Conservation (phyloP, 768 basidiomycete genomes). For the Aureoboletus auriporus region DNA sequence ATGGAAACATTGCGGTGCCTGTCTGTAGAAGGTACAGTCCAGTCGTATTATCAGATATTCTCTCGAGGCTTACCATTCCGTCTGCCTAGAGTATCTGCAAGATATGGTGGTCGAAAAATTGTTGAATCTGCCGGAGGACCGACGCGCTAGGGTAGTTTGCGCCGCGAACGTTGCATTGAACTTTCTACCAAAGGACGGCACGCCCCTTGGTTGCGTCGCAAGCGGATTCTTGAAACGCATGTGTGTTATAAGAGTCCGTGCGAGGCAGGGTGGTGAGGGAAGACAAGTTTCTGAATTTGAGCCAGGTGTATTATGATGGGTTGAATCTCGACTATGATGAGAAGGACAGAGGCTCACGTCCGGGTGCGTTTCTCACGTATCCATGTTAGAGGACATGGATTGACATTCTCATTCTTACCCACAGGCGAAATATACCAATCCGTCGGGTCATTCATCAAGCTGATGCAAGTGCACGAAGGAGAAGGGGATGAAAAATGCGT, state of each 20-base stretch:
- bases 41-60: background rate
- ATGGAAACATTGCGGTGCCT: conserved; percentile 11
- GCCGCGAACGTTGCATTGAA: conserved; percentile 12
- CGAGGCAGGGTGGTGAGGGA: conserved; percentile 13
- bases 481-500: conserved; percentile 4
- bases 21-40: conserved; percentile 10
- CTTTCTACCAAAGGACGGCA: conserved; percentile 13
- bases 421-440: conserved; percentile 23
- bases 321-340: conserved; percentile 15
- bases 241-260: conserved; percentile 7
- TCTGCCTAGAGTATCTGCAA: conserved; percentile 15
- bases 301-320: conserved; percentile 17
- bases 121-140: conserved; percentile 13
- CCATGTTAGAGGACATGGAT: background rate
- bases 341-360: conserved; percentile 7
- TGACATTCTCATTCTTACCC: background rate
- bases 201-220: background rate
- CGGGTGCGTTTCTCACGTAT: conserved; percentile 7
- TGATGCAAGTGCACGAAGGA: conserved; percentile 12
- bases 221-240: background rate
- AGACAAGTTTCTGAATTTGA: conserved; percentile 16
- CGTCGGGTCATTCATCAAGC: conserved; percentile 19
- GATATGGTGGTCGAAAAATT: conserved; percentile 8
- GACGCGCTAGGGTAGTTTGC: conserved; percentile 13
- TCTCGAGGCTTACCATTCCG: background rate